These are phyloP conservation scores for Flaveria trinervia DNA, from an alignment of 129 eudicot genomes.

Conservation along the genomic window DNA sequence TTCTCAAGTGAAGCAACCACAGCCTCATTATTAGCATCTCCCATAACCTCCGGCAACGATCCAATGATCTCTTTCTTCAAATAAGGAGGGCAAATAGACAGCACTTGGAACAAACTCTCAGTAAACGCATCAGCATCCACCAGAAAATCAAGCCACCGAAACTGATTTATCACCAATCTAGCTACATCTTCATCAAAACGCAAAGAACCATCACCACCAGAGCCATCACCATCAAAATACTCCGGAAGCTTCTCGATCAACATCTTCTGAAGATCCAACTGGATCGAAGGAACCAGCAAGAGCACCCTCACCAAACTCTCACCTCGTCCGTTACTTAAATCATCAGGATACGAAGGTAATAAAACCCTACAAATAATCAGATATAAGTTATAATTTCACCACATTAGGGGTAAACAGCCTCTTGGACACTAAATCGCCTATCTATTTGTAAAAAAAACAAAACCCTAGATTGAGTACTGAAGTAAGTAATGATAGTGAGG, in stretches of 20 bases:
- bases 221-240: constrained; percentile 54
- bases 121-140: constrained; percentile 64
- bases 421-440: neutral
- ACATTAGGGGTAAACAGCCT: neutral
- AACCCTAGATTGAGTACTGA: constrained; percentile 13
- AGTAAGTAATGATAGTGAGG: neutral
- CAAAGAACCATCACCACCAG: constrained; percentile 20
- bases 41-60: constrained; percentile 78
- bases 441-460: neutral
- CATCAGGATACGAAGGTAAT: constrained; percentile 50
- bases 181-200: constrained; percentile 69
- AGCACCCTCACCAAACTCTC: constrained; percentile 68
- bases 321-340: constrained; percentile 40
- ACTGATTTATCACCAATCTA: constrained; percentile 73
- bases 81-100: constrained; percentile 71
- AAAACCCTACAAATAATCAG: constrained; percentile 51
- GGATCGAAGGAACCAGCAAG: constrained; percentile 62
- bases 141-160: constrained; percentile 84
- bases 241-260: constrained; percentile 84
- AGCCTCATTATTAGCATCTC: constrained; percentile 54
- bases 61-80: constrained; percentile 83
- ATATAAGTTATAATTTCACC: neutral
- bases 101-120: constrained; percentile 61
- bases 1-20: constrained; percentile 67
- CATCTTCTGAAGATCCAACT: constrained; percentile 55